These are phyloP conservation scores for Tephrocybe sp. DNA, from an alignment of 768 basidiomycete species.

Conservation along the genomic window DNA sequence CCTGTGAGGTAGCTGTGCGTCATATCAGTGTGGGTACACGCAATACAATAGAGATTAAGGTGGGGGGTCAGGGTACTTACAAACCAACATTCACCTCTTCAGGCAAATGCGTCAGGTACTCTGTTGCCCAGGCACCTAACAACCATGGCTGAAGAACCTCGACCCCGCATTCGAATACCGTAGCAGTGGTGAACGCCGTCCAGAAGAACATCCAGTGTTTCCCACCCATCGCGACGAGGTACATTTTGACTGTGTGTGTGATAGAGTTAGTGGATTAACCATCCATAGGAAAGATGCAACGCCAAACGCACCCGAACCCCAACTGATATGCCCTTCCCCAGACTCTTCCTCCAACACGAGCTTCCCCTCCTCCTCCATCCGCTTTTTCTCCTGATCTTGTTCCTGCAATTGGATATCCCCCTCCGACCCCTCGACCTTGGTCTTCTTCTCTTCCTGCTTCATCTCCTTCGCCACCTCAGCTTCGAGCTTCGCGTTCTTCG, in stretches of 20 bases:
- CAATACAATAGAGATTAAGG: not conserved
- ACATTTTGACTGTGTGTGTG: conserved; percentile 27
- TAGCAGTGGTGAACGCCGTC: conserved; percentile 19
- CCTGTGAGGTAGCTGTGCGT: conserved; percentile 42
- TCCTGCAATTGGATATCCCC: not conserved
- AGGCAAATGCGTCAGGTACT: conserved; percentile 31
- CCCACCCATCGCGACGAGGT: conserved; percentile 34
- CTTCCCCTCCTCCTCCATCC: conserved; percentile 40
- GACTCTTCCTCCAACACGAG: conserved; percentile 64
- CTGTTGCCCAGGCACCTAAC: conserved; percentile 40
- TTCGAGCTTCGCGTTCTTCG: conserved; percentile 27
- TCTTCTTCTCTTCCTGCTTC: conserved; percentile 21
- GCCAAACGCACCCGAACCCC: conserved; percentile 32
- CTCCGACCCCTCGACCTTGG: conserved; percentile 14
- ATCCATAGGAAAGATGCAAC: not conserved
- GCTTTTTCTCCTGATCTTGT: conserved; percentile 15
- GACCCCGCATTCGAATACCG: conserved; percentile 18
- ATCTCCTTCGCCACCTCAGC: conserved; percentile 29
- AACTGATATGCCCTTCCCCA: conserved; percentile 53
- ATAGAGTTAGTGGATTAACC: not conserved
- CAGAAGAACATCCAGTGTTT: conserved; percentile 31
- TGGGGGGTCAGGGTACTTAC: conserved; percentile 26
- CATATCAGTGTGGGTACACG: not conserved
- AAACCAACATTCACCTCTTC: conserved; percentile 27
- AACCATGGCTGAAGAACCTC: conserved; percentile 36